phyloP scores from a whole-genome alignment of 2,329 filamentous ascomycete species.

The Aspergillus sclerotialis region DNA sequence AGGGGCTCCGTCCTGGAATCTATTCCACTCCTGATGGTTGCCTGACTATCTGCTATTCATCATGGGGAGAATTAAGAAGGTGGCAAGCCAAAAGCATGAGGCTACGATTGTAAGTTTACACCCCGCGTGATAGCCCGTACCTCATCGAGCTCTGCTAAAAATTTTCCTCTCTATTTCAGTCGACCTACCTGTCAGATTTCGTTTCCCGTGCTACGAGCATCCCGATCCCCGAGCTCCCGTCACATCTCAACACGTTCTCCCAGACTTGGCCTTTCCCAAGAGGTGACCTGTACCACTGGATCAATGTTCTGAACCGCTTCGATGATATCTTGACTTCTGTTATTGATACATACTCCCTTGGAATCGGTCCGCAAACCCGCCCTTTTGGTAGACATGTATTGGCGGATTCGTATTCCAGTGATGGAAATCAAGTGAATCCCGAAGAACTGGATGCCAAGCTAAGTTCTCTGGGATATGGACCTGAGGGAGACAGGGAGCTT shows the following conservation, averaged over 20 bases:
- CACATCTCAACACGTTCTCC: conserved; percentile 72
- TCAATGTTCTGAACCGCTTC: conserved; percentile 85
- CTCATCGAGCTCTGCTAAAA: conserved; percentile 14
- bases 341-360: conserved; percentile 71
- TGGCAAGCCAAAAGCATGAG: conserved; percentile 45
- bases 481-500: conserved; percentile 73
- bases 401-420: conserved; percentile 45
- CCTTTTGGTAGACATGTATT: conserved; percentile 53
- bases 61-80: conserved; percentile 50
- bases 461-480: conserved; percentile 54
- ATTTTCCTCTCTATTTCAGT: conserved; percentile 46
- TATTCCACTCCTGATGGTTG: conserved; percentile 33
- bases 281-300: conserved; percentile 98
- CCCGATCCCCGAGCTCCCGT: conserved; percentile 69
- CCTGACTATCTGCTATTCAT: conserved; percentile 25
- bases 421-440: conserved; percentile 51
- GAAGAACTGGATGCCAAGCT: conserved; percentile 50
- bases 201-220: conserved; percentile 58
- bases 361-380: conserved; percentile 69
- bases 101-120: conserved; percentile 40
- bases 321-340: conserved; percentile 80
- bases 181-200: conserved; percentile 78
- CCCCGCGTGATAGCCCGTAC: conserved; percentile 6
- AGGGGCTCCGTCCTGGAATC: conserved; percentile 21
- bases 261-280: conserved; percentile 90